Percentiles rank a stretch among this genome's conserved stretches.
These are phyloP conservation scores for Fusarium musae DNA, from an alignment of 2,329 filamentous ascomycete genomes.

Conservation along the genomic window DNA sequence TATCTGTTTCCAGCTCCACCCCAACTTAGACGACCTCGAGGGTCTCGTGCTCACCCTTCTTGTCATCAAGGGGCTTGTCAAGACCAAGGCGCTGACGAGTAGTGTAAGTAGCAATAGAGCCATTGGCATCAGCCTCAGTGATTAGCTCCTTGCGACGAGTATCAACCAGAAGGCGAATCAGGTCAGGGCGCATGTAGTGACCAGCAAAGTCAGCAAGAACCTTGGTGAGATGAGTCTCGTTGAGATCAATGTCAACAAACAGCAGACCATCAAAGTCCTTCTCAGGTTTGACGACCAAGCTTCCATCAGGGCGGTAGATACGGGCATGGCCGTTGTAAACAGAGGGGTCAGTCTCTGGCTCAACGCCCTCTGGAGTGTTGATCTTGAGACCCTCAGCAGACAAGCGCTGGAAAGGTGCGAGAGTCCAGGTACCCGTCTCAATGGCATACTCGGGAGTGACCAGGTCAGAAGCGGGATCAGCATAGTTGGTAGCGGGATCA, in stretches of 20 bases:
- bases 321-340: constrained; percentile 42
- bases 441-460: constrained; percentile 43
- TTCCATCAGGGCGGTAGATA: constrained; percentile 43
- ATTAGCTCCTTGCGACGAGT: constrained; percentile 41
- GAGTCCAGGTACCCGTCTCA: constrained; percentile 43
- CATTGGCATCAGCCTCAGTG: constrained; percentile 26
- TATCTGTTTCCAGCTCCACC: too few relatives aligned
- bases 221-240: constrained; percentile 44
- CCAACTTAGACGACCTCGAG: neutral
- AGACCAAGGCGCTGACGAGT: constrained; percentile 32
- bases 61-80: constrained; percentile 33
- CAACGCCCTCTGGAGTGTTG: constrained; percentile 42
- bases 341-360: constrained; percentile 40
- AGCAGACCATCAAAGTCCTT: constrained; percentile 58
- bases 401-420: constrained; percentile 41
- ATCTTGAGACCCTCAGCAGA: constrained; percentile 40
- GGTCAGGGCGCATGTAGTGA: constrained; percentile 54
- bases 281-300: constrained; percentile 39
- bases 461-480: constrained; percentile 40
- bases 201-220: constrained; percentile 50
- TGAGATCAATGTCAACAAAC: constrained; percentile 62
- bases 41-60: constrained; percentile 18
- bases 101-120: constrained; percentile 17
- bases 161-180: constrained; percentile 51
- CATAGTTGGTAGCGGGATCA: constrained; percentile 43